A percentile compares a stretch with the other conserved stretches of the same genome.
phyloP scores from a whole-genome alignment of 352 stramenopile genomes.

The Globisporangium takayamanum region DNA sequence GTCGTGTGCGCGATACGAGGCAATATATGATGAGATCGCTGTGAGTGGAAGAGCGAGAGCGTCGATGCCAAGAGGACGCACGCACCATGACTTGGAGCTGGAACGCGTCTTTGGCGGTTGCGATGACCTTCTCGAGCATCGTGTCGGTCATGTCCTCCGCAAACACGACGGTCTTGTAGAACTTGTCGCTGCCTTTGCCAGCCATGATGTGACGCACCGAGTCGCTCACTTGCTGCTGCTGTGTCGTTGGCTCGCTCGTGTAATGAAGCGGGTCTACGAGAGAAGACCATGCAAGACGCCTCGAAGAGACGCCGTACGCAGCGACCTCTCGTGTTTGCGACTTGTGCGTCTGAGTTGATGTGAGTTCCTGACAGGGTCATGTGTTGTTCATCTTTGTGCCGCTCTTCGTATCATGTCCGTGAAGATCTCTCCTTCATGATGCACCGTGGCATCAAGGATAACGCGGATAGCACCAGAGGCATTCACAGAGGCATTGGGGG shows the following conservation, averaged over 20 bases:
- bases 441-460: no score
- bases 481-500: no score
- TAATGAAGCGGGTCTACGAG: no score
- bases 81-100: conserved; percentile 80
- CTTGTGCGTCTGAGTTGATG: no score
- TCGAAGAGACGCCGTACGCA: no score
- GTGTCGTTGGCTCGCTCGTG: not conserved
- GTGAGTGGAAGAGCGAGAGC: not conserved
- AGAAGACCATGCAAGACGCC: not conserved
- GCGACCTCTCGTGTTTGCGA: not conserved
- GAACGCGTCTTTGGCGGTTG: conserved; percentile 88
- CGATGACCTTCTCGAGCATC: conserved; percentile 89
- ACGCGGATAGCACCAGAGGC: no score
- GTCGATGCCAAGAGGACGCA: conserved; percentile 1
- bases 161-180: conserved; percentile 91
- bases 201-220: conserved; percentile 18
- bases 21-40: not conserved
- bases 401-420: no score
- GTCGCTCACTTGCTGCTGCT: not conserved
- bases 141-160: conserved; percentile 94
- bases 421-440: no score
- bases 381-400: no score
- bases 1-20: no score
- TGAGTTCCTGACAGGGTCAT: no score
- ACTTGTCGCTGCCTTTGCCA: conserved; percentile 76